Conservation (phyloP, 805 yeast genomes). For the Hanseniaspora thailandica region DNA sequence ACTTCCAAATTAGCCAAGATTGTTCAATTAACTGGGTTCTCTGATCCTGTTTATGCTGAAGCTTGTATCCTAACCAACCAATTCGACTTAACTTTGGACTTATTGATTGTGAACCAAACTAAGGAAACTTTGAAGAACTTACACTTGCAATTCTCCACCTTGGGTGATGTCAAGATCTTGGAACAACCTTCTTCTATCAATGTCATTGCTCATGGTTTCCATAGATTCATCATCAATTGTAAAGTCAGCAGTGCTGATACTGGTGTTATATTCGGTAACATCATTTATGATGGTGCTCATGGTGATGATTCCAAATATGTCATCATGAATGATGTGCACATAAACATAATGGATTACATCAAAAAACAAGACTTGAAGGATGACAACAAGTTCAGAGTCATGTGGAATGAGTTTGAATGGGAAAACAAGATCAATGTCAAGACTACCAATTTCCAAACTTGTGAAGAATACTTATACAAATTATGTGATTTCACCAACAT, state of each 20-base stretch:
- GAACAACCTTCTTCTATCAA: constrained; percentile 84
- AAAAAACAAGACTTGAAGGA: constrained; percentile 77
- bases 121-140: constrained; percentile 78
- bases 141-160: constrained; percentile 86
- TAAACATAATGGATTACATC: constrained; percentile 93
- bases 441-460: constrained; percentile 43
- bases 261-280: constrained; percentile 94
- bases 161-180: constrained; percentile 90
- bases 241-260: constrained; percentile 96
- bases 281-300: constrained; percentile 90
- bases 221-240: constrained; percentile 74
- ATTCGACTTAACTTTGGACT: constrained; percentile 89
- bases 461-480: constrained; percentile 67
- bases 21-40: constrained; percentile 91
- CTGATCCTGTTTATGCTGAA: constrained; percentile 96
- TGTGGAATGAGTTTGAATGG: constrained; percentile 99
- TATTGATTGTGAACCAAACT: constrained; percentile 88
- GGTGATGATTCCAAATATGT: constrained; percentile 83
- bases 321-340: constrained; percentile 85
- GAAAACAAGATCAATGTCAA: constrained; percentile 91
- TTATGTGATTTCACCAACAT: constrained; percentile 70
- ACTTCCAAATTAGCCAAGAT: constrained; percentile 72
- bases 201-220: constrained; percentile 95
- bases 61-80: constrained; percentile 94
- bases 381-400: constrained; percentile 80